These are phyloP conservation scores for Euphorbia tirucalli DNA, from an alignment of 345 rosid species.

Conservation along the genomic window DNA sequence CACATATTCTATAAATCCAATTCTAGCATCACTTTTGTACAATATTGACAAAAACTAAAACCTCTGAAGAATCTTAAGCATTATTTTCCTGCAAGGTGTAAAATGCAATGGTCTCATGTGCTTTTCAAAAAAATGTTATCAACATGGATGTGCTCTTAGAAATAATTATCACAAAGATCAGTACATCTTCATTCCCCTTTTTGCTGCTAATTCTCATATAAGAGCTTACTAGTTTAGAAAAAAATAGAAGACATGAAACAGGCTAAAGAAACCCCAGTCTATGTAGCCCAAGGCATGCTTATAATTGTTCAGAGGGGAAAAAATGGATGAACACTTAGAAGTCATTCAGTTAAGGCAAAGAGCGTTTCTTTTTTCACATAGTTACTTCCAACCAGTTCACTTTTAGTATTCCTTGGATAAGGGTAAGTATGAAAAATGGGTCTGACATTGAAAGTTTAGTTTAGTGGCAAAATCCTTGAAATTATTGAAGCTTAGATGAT, in stretches of 20 bases:
- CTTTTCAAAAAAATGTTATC: background rate
- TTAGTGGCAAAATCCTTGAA: background rate
- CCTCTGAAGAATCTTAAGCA: background rate
- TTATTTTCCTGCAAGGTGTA: background rate
- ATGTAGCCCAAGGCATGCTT: too few species aligned
- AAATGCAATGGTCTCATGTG: background rate
- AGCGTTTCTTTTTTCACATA: too few species aligned
- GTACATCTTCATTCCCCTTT: background rate
- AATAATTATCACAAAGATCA: background rate
- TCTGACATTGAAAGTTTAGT: too few species aligned
- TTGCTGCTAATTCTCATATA: background rate
- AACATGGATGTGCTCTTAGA: background rate
- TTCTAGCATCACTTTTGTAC: background rate
- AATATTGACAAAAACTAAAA: background rate
- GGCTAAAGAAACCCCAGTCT: too few species aligned
- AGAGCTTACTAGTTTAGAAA: background rate
- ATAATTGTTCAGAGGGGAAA: too few species aligned
- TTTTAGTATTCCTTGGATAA: background rate
- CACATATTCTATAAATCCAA: background rate
- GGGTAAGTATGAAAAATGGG: too few species aligned
- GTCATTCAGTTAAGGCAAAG: too few species aligned
- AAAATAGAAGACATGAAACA: background rate
- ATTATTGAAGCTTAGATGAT: background rate
- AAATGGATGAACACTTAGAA: too few species aligned
- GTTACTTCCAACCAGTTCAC: background rate